phyloP scores from a whole-genome alignment of 2,329 filamentous ascomycete genomes.

The Claviceps paspali region DNA sequence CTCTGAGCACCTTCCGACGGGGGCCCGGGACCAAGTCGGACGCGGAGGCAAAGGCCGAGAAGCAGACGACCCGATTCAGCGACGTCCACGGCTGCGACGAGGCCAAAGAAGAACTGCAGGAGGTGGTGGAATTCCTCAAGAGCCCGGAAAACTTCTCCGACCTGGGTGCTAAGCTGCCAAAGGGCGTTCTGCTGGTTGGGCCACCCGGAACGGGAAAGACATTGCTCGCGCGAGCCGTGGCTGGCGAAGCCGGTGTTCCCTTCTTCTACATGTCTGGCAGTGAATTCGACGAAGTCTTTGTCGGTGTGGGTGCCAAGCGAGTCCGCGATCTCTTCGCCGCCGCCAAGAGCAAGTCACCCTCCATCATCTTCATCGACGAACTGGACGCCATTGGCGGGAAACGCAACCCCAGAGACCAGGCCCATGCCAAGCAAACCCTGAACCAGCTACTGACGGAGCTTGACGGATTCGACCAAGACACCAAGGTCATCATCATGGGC shows the following conservation, averaged over 20 bases:
- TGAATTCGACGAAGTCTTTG: constrained; percentile 97
- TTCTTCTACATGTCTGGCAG: constrained; percentile 99
- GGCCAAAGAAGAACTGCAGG: constrained; percentile 93
- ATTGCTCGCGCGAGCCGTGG: constrained; percentile 83
- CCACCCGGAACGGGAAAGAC: constrained; percentile 97
- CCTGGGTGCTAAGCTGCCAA: constrained; percentile 89
- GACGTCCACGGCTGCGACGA: constrained; percentile 97
- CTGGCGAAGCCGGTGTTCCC: constrained; percentile 89
- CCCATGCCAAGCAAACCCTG: constrained; percentile 91
- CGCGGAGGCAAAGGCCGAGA: constrained; percentile 81
- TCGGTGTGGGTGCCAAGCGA: constrained; percentile 90
- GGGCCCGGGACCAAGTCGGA: constrained; percentile 51
- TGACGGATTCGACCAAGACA: constrained; percentile 91
- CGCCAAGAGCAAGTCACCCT: constrained; percentile 71
- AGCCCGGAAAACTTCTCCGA: constrained; percentile 88
- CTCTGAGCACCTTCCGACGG: constrained; percentile 63
- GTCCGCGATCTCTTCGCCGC: constrained; percentile 83
- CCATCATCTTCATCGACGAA: constrained; percentile 93
- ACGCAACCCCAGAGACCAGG: constrained; percentile 80
- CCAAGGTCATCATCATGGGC: constrained; percentile 86
- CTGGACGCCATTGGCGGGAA: constrained; percentile 89
- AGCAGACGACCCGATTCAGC: constrained; percentile 78
- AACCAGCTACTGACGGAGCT: constrained; percentile 95
- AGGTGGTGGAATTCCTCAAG: constrained; percentile 90
- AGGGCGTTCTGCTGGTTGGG: constrained; percentile 87